Evolutionary conservation across 2,329 filamentous ascomycete species (phyloP).

Genomic region (Tetracladium maxilliforme): DNA sequence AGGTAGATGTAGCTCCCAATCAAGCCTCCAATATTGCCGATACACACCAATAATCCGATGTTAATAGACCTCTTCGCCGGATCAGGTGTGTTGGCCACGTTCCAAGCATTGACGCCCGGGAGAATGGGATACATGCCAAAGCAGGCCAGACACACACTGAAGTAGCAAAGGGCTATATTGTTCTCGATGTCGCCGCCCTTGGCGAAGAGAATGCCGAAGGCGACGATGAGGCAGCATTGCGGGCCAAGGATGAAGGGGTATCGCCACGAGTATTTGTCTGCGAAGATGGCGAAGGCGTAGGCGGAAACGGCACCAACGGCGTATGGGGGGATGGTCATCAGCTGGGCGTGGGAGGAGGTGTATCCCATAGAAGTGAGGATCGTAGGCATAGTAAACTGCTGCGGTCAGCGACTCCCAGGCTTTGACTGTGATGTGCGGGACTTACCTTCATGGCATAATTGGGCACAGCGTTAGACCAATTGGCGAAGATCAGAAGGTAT

Average conservation of each 20-base stretch:
- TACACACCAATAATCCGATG: constrained; percentile 23
- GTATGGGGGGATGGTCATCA: constrained; percentile 49
- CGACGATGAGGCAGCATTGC: too few species aligned
- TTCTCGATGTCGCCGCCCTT: too few species aligned
- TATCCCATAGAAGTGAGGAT: constrained; percentile 37
- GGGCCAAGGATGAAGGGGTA: too few species aligned
- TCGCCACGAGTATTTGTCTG: too few species aligned
- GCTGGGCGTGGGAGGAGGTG: constrained; percentile 37
- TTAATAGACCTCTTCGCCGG: constrained; percentile 23
- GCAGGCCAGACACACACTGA: constrained; percentile 26
- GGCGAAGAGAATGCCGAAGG: too few species aligned
- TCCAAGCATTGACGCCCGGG: constrained; percentile 25
- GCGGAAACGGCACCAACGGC: constrained; percentile 43
- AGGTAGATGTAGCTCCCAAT: constrained; percentile 18
- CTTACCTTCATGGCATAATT: too few species aligned
- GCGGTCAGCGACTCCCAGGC: too few species aligned
- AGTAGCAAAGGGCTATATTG: constrained; percentile 25
- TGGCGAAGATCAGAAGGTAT: too few species aligned
- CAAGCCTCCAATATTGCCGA: constrained; percentile 21
- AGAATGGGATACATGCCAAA: constrained; percentile 26
- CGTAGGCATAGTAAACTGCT: constrained; percentile 33
- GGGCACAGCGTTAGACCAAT: too few species aligned
- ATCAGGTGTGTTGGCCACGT: constrained; percentile 20
- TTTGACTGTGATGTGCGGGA: too few species aligned
- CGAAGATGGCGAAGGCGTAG: too few species aligned